Evolutionary conservation across 192 early-diverging fungal genomes (phyloP), one percentile per base, ranked within the genome.

Genomic region (Backusella australiensis): DNA sequence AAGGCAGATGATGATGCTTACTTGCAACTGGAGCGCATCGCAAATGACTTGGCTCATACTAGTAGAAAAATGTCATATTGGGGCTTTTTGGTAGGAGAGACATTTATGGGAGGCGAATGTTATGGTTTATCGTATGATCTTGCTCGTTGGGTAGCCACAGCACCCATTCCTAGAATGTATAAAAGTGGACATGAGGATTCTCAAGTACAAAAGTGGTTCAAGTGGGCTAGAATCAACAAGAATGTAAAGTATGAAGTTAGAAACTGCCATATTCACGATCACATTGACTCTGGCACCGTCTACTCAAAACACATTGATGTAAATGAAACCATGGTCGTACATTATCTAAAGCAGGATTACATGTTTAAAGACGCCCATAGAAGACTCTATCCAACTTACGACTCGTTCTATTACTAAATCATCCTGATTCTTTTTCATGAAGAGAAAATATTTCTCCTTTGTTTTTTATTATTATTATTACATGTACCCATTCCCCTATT

Each of bases 1-100:
- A 83, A 83, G 56, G 71, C 79, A 36, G 82, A 83, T 69, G 79
- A 80, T 26, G 82, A 83, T 73, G 67, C 76, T 34, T 80, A 78
- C 49, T 35, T 83, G 44, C 76, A 78, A 11, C 71, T 83, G 69
- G 75, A 81, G 38, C 72, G 77, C 59, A 52, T 83, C 4, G 78
- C 73, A 46, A 34, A 69, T 26, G 80, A 80, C 44, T 63, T 83
- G 63, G 29, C 75, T 68, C 63, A 71, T 12, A 73, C 76, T 15
- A 26, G 63, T 36, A 67, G 75, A 42, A 44, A 77, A n/a, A 67
- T 77, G 71, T 59, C 74, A 26, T 83, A 83, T 74, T 83, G 80
- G 69, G 82, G 82, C 19, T 81, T 41, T 36, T 49, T 75, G 12
- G 78, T 80, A 39, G 77, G 73, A 26, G 42, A 75, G 65, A 75